Conservation (phyloP, 352 stramenopile genomes). For the Saprolegnia diclina region DNA sequence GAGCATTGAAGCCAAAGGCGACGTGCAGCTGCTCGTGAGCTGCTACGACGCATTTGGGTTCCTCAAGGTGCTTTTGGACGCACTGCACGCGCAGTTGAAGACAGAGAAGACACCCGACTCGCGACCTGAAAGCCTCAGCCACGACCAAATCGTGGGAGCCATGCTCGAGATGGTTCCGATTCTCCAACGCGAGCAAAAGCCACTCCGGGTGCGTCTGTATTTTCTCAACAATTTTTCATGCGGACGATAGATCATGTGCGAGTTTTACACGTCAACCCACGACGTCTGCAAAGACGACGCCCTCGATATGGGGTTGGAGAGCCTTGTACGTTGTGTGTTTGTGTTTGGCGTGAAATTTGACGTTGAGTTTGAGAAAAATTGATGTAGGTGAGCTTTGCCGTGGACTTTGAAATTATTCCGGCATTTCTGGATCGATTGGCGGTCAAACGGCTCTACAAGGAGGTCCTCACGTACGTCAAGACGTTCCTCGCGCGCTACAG, state of each 20-base stretch:
- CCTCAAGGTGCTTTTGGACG: conserved; percentile 16
- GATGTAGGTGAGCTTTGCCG: conserved; percentile 63
- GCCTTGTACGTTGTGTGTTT: neutral
- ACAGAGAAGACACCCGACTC: conserved; percentile 6
- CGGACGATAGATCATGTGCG: conserved; percentile 42
- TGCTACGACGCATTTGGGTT: conserved; percentile 26
- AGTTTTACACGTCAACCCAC: conserved; percentile 63
- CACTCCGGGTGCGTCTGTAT: conserved; percentile 32
- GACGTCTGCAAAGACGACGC: conserved; percentile 39
- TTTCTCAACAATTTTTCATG: neutral
- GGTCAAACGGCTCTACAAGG: conserved; percentile 61
- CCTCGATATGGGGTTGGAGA: conserved; percentile 33
- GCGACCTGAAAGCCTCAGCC: conserved; percentile 30
- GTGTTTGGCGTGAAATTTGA: conserved; percentile 49
- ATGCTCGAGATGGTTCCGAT: conserved; percentile 74
- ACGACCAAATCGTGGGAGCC: conserved; percentile 58
- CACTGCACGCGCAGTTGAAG: neutral
- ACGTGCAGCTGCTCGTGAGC: conserved; percentile 25
- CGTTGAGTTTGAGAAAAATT: conserved; percentile 75
- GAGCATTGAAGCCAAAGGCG: conserved; percentile 16
- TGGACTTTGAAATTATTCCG: conserved; percentile 76
- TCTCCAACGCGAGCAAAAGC: conserved; percentile 57
- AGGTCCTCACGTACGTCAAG: conserved; percentile 55
- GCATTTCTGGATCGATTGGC: conserved; percentile 75
- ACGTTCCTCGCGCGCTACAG: conserved; percentile 52